Conservation (phyloP, 345 rosid genomes). For the Acer negundo region DNA sequence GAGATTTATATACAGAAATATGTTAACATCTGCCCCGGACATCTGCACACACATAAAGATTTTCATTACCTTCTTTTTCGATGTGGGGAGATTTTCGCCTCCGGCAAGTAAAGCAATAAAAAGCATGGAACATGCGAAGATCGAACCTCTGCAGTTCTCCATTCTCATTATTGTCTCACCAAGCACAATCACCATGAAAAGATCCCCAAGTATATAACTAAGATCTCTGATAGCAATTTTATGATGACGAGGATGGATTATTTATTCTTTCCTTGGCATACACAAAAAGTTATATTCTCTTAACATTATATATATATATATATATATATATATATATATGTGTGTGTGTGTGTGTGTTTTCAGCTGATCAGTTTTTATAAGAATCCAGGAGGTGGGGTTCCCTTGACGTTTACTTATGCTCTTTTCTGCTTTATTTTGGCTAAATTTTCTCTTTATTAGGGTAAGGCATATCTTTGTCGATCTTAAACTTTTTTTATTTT, state of each 20-base stretch:
- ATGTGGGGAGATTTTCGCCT: constrained; percentile 17
- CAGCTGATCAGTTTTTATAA: neutral
- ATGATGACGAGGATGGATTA: neutral
- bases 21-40: too few relatives aligned
- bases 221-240: neutral
- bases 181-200: neutral
- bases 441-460: constrained; percentile 11
- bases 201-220: neutral
- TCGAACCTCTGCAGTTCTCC: constrained; percentile 13
- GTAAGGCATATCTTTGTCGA: constrained; percentile 18
- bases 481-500: neutral
- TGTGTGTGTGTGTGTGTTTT: neutral
- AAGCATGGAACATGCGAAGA: constrained; percentile 27
- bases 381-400: neutral
- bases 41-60: too few relatives aligned
- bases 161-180: constrained; percentile 1
- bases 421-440: neutral
- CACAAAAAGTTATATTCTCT: constrained; percentile 9
- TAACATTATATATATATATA: neutral
- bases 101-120: constrained; percentile 28
- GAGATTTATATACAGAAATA: too few relatives aligned
- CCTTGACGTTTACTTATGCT: constrained; percentile 20
- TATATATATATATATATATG: neutral
- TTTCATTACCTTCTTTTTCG: constrained; percentile 26
- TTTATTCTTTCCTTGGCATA: constrained; percentile 34